Conservation (phyloP, 2,329 filamentous ascomycete genomes). For the Calonectria pseudoturangicola region DNA sequence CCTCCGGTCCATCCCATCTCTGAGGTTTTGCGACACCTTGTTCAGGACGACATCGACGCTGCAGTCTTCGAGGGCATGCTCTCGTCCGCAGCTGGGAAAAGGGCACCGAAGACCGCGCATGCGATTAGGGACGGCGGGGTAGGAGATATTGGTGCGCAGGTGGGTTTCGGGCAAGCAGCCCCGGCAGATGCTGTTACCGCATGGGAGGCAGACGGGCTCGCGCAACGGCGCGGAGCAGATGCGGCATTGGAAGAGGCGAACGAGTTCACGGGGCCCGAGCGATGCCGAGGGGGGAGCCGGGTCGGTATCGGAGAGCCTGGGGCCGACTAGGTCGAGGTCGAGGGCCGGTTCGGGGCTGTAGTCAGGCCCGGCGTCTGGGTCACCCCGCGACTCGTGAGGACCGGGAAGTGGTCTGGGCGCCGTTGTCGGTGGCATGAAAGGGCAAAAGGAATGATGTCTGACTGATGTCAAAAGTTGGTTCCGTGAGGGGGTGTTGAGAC, state of each 20-base stretch:
- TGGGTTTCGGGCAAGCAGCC: constrained; percentile 82
- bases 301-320: constrained; percentile 1
- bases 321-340: constrained; percentile 6
- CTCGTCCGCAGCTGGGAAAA: constrained; percentile 77
- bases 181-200: constrained; percentile 86
- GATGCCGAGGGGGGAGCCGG: constrained; percentile 3
- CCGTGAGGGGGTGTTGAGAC: not conserved
- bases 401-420: constrained; percentile 23
- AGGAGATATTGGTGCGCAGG: constrained; percentile 82
- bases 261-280: constrained; percentile 55
- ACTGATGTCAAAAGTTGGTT: not conserved
- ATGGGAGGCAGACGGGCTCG: constrained; percentile 85
- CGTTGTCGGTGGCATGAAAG: constrained; percentile 33
- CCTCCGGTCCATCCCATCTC: constrained; percentile 69
- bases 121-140: constrained; percentile 81
- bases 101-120: constrained; percentile 85
- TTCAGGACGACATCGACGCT: constrained; percentile 84
- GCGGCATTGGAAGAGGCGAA: constrained; percentile 86
- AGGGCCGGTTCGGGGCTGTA: not conserved
- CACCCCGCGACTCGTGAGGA: constrained; percentile 23
- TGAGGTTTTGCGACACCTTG: constrained; percentile 80
- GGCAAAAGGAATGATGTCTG: not conserved
- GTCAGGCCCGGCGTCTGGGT: constrained; percentile 28
- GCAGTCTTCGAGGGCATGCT: constrained; percentile 87
- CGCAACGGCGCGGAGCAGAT: constrained; percentile 81